Evolutionary conservation across 23 red algal species (phyloP), one percentile per base, ranked within the genome.

Genomic region (Pyropia yezoensis): DNA sequence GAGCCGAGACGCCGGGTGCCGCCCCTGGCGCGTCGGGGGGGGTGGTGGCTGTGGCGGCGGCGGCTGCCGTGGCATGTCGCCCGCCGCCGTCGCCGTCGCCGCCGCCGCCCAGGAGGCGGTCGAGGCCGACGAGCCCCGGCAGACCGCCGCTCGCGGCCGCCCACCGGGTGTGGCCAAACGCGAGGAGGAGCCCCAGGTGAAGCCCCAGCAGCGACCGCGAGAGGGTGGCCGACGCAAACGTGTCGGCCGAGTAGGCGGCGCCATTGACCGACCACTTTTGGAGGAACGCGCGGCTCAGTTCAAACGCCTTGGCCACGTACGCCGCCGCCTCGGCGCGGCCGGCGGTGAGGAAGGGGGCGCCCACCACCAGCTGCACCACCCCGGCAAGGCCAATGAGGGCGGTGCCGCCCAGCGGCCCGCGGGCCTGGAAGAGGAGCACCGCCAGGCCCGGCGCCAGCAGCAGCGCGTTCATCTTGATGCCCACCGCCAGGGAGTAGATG

Each of bases 381-480:
- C 55, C 80, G 12, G 70, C 71, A 26, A 84, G 25, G 19, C 57
- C 53, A 1, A 80, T 5, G 68, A 69, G 15, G 70, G 53, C 54
- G 4, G 66, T 27, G 28, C 71, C 68, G 12, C 54, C n/a, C 21
- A 64, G 49, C 24, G 39, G 23, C 2, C 81, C 79, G 47, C 67
- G 63, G 19, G 80, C 82, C 50, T 89, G 76, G 32, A 71, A 71
- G 12, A 88, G 33, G 12, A 96, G 54, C 30, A 96, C 74, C 17
- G 76, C 78, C 7, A 92, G 68, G 18, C 55, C 88, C 14, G 91
- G 91, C 3, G 85, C 82, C 50, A 82, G 89, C 17, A 96, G 83
- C 18, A 96, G 71, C 20, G 71, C 91, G 59, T 89, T 96, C 91
- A 96, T 96, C 75, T 96, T 96, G 27, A 96, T 69, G 5, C 65